Base-by-base conservation (phyloP, 805 yeast genomes). In the Metschnikowia cubensis region DNA sequence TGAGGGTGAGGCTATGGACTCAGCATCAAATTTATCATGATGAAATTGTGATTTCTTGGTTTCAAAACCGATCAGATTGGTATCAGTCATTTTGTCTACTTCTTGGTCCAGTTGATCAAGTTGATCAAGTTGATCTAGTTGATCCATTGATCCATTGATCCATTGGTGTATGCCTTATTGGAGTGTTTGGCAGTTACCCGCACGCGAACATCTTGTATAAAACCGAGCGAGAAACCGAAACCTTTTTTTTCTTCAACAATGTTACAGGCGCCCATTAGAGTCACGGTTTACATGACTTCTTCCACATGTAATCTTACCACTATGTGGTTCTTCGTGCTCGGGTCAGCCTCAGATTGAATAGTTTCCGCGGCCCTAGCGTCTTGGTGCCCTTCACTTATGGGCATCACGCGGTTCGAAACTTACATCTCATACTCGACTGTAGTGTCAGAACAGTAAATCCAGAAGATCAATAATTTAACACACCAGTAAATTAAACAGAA, bases 191-290 rank as follows among this genome's bases (percentile, higher is more conserved):
- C 37, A 47, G 61, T 61, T 61, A 61, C 65, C 65, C 65, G 65
- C 52, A 39, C 41, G 47, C 34, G 35, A 29, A n/a, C 48, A 45
- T 3, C 31, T 22, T 42, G 47, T 50, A 53, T 57, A 53, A 49
- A 56, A 48, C 11, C 29, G 38, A 42, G 31, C 36, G 25, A 18
- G 40, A 38, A 10, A 17, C 25, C 18, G 48, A 34, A 15, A 1
- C 13, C 14, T 11, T 20, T 25, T 44, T 49, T 35, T 69, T 65
- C 65, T 51, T 37, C 31, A 38, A 67, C 72, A 71, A 70, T 71
- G 76, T 70, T 73, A 70, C 65, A 85, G 94, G 87, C 91, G 84
- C 92, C 94, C 92, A 80, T 80, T 80, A 81, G 85, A 81, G 85
- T 81, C 83, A 80, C 84, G 81, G 82, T 63, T 67, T 74, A 70